Conservation (phyloP, 805 yeast genomes). For the Pichia rugopelliculosa region DNA sequence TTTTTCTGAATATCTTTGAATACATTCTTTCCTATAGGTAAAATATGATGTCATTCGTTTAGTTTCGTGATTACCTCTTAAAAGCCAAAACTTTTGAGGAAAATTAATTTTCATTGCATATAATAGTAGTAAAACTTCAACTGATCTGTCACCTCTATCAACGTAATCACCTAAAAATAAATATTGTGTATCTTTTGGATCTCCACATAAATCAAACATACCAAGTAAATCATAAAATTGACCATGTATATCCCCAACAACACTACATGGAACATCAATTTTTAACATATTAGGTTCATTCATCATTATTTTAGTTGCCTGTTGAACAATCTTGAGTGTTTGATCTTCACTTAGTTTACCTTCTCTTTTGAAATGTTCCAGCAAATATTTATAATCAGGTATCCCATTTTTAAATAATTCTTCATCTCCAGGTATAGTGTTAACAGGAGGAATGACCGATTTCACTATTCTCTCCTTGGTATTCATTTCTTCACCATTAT, state of each 20-base stretch:
- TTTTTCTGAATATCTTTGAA: slow-evolving; percentile 63
- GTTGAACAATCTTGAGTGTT: slow-evolving; percentile 52
- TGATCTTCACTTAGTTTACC: slow-evolving; percentile 74
- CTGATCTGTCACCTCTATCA: slow-evolving; percentile 88
- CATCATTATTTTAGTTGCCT: slow-evolving; percentile 55
- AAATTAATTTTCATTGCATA: slow-evolving; percentile 74
- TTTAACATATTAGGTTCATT: slow-evolving; percentile 72
- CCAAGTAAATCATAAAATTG: slow-evolving; percentile 88
- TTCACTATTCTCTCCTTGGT: slow-evolving; percentile 51
- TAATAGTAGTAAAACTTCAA: slow-evolving; percentile 71
- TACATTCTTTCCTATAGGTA: slow-evolving; percentile 86
- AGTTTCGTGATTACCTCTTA: slow-evolving; percentile 94
- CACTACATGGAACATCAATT: slow-evolving; percentile 87
- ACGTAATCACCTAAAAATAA: slow-evolving; percentile 92
- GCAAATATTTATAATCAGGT: slow-evolving; percentile 69
- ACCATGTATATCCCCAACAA: slow-evolving; percentile 97
- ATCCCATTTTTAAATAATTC: slow-evolving; percentile 60
- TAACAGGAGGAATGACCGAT: slow-evolving; percentile 58
- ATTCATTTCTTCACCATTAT: slow-evolving; percentile 41
- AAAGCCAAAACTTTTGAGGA: slow-evolving; percentile 67
- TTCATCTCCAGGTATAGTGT: slow-evolving; percentile 54
- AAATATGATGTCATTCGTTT: slow-evolving; percentile 88
- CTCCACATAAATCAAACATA: slow-evolving; percentile 87
- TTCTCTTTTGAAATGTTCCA: slow-evolving; percentile 67
- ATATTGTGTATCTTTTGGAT: slow-evolving; percentile 69